phyloP scores from a whole-genome alignment of 352 stramenopile genomes.

The Pythium guiyangense region DNA sequence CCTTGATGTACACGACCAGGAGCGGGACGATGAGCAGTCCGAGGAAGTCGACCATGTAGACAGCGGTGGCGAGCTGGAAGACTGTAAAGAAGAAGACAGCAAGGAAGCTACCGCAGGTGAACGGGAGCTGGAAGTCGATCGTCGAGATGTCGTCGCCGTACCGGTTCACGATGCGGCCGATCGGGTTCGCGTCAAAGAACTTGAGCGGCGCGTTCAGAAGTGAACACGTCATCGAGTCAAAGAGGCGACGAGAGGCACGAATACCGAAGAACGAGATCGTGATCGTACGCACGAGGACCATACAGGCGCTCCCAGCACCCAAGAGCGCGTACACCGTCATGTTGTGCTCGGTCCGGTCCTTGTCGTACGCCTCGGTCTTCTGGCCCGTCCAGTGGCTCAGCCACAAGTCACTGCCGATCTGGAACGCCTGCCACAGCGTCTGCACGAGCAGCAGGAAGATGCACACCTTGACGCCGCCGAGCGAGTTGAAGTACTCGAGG shows the following conservation, averaged over 20 bases:
- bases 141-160: conserved; percentile 85
- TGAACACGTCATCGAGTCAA: conserved; percentile 69
- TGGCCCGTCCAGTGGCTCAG: conserved; percentile 19
- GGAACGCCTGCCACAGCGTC: conserved; percentile 14
- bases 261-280: conserved; percentile 22
- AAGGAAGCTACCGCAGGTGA: conserved; percentile 19
- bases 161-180: conserved; percentile 81
- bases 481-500: conserved; percentile 24
- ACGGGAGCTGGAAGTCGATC: conserved; percentile 61
- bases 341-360: conserved; percentile 6
- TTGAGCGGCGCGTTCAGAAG: conserved; percentile 76
- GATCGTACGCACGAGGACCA: conserved; percentile 22
- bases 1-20: conserved; percentile 26
- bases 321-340: conserved; percentile 23
- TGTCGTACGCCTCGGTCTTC: background rate
- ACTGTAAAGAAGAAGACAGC: conserved; percentile 46
- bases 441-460: conserved; percentile 9
- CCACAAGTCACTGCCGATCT: conserved; percentile 20
- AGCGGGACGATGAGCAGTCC: conserved; percentile 68
- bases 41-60: conserved; percentile 56
- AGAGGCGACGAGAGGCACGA: conserved; percentile 37
- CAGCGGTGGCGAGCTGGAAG: conserved; percentile 56
- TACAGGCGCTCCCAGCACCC: conserved; percentile 9
- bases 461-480: conserved; percentile 27
- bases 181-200: conserved; percentile 89